Conservation (phyloP, 2,329 filamentous ascomycete genomes). For the Pseudocercospora crystallina region DNA sequence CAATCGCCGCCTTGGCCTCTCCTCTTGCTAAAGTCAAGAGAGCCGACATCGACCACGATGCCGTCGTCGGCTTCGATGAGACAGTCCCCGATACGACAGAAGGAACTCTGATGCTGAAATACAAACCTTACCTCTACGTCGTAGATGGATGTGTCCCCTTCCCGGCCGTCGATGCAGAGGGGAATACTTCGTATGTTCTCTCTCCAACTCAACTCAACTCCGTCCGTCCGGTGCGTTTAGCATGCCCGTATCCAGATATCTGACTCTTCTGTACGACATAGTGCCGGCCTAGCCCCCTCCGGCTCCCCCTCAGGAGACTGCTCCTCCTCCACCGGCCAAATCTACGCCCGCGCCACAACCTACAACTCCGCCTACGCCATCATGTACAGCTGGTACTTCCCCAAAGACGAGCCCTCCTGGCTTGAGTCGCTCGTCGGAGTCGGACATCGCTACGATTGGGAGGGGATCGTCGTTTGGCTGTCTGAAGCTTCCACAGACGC, state of each 20-base stretch:
- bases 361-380: slow-evolving; percentile 47
- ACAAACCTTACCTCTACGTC: slow-evolving; percentile 57
- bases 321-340: slow-evolving; percentile 48
- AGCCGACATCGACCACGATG: slow-evolving; percentile 46
- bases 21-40: slow-evolving; percentile 26
- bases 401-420: slow-evolving; percentile 47
- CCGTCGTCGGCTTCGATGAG: slow-evolving; percentile 55
- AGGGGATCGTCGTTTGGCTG: slow-evolving; percentile 55
- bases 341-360: slow-evolving; percentile 48
- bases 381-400: slow-evolving; percentile 55
- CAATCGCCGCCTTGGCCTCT: not conserved
- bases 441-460: slow-evolving; percentile 58
- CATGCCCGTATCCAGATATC: too few relatives aligned
- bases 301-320: slow-evolving; percentile 44
- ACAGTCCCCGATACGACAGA: slow-evolving; percentile 50
- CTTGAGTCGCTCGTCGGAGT: slow-evolving; percentile 35
- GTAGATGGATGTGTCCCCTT: slow-evolving; percentile 63
- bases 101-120: slow-evolving; percentile 54
- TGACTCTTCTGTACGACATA: slow-evolving; percentile 22
- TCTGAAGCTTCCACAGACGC: slow-evolving; percentile 39
- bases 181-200: slow-evolving; percentile 55
- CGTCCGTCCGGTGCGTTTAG: too few relatives aligned
- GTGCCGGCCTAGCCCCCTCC: slow-evolving; percentile 44
- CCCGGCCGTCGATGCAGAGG: slow-evolving; percentile 58
- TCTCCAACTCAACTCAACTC: not conserved